These are phyloP conservation scores for Solanum hybrid DNA, from an alignment of 305 asterid species.

Conservation along the genomic window DNA sequence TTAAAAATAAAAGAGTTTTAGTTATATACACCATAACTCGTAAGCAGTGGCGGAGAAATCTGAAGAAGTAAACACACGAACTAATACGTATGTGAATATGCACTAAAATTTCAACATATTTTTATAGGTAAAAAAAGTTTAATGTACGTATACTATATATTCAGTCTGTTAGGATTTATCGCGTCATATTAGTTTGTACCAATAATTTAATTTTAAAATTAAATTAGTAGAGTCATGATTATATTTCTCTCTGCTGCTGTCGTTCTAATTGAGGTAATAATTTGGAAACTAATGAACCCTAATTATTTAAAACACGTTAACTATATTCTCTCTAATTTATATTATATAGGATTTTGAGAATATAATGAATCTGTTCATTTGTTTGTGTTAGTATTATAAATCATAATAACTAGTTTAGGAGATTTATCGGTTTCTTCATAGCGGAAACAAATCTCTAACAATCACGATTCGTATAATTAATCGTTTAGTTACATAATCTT, in stretches of 20 bases:
- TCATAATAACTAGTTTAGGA: background rate
- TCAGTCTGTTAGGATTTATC: background rate
- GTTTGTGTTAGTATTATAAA: background rate
- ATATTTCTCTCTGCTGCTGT: background rate
- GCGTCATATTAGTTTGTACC: background rate
- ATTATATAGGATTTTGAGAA: background rate
- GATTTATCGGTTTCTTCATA: background rate
- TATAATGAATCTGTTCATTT: background rate
- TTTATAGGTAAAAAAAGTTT: background rate
- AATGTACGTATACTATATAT: background rate
- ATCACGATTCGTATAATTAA: background rate
- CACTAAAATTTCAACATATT: background rate
- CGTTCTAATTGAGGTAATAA: background rate
- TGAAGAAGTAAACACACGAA: no score
- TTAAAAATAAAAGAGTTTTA: background rate
- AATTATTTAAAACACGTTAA: background rate
- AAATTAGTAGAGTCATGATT: background rate
- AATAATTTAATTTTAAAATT: background rate
- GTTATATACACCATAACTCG: background rate
- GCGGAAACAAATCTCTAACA: accelerated
- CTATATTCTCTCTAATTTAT: background rate
- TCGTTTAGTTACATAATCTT: background rate
- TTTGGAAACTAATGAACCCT: background rate
- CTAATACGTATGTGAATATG: background rate
- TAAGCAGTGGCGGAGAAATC: background rate